phyloP scores from a whole-genome alignment of 2,329 filamentous ascomycete genomes.

The Stachybotrys chlorohalonatus region DNA sequence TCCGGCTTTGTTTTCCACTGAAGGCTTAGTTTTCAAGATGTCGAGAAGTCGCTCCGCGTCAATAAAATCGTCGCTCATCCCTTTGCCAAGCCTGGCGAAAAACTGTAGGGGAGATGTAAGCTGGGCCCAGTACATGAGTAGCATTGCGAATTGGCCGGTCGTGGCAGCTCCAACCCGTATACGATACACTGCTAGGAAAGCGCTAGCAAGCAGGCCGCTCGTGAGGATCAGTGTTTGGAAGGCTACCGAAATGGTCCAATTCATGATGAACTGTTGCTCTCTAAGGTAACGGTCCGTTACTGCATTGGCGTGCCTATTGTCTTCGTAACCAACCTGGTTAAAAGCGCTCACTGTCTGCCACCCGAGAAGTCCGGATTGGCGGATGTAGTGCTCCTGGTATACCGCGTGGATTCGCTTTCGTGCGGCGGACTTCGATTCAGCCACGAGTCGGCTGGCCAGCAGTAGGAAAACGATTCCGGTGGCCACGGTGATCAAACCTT shows the following conservation, averaged over 20 bases:
- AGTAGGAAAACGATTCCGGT: constrained; percentile 48
- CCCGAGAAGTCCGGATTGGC: constrained; percentile 46
- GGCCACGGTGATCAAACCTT: constrained; percentile 52
- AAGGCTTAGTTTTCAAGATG: constrained; percentile 49
- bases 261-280: constrained; percentile 27
- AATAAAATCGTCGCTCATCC: constrained; percentile 46
- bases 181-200: constrained; percentile 53
- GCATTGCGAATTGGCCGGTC: constrained; percentile 60
- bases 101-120: constrained; percentile 63
- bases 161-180: constrained; percentile 52
- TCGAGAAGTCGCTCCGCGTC: constrained; percentile 49
- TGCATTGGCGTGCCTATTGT: constrained; percentile 42
- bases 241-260: constrained; percentile 42
- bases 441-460: constrained; percentile 42
- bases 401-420: constrained; percentile 42
- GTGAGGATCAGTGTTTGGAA: constrained; percentile 57
- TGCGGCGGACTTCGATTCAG: constrained; percentile 37
- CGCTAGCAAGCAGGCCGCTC: constrained; percentile 57
- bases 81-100: constrained; percentile 51
- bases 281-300: constrained; percentile 31
- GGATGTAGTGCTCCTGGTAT: constrained; percentile 46
- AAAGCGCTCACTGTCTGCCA: constrained; percentile 53
- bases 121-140: constrained; percentile 67
- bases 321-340: constrained; percentile 49
- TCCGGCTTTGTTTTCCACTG: constrained; percentile 40